phyloP scores from a whole-genome alignment of 2,329 filamentous ascomycete species.

The Plectosphaerella plurivora region DNA sequence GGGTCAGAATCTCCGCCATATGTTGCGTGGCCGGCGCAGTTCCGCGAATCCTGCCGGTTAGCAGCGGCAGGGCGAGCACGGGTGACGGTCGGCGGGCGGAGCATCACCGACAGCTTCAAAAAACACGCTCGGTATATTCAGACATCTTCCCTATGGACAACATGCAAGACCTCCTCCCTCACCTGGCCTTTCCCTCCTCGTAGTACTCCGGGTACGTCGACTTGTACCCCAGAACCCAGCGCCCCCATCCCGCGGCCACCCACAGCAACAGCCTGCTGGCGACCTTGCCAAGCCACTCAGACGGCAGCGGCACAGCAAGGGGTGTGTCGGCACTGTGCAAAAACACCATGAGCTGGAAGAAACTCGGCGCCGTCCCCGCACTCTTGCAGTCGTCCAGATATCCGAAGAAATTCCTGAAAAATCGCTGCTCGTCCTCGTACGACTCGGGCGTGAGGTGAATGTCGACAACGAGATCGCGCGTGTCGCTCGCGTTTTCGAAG shows the following conservation, averaged over 20 bases:
- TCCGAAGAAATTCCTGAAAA: slow-evolving; percentile 20
- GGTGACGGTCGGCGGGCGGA: no score
- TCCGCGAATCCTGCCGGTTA: no score
- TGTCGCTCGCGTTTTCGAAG: slow-evolving; percentile 16
- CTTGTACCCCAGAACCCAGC: slow-evolving; percentile 9
- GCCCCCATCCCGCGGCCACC: slow-evolving; percentile 6
- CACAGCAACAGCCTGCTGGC: slow-evolving; percentile 8
- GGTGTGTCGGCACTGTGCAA: slow-evolving; percentile 16
- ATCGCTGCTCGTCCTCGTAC: slow-evolving; percentile 15
- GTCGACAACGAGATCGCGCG: slow-evolving; percentile 14
- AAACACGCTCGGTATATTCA: no score
- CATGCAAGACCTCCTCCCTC: no score
- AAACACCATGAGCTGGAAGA: slow-evolving; percentile 18
- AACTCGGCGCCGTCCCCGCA: slow-evolving; percentile 9
- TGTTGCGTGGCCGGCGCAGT: no score
- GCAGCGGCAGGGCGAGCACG: no score
- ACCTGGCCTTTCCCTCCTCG: slow-evolving; percentile 5
- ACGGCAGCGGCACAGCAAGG: slow-evolving; percentile 13
- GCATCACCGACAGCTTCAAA: no score
- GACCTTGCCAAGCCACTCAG: slow-evolving; percentile 4
- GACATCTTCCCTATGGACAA: background rate
- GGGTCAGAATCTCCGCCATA: no score
- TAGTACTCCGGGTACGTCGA: slow-evolving; percentile 12
- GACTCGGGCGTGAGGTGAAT: slow-evolving; percentile 15
- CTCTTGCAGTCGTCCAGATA: slow-evolving; percentile 18